Evolutionary conservation across 176 grass and related monocot genomes (phyloP), one percentile per base, ranked within the genome.

Genomic region (Pontederia paniculata): DNA sequence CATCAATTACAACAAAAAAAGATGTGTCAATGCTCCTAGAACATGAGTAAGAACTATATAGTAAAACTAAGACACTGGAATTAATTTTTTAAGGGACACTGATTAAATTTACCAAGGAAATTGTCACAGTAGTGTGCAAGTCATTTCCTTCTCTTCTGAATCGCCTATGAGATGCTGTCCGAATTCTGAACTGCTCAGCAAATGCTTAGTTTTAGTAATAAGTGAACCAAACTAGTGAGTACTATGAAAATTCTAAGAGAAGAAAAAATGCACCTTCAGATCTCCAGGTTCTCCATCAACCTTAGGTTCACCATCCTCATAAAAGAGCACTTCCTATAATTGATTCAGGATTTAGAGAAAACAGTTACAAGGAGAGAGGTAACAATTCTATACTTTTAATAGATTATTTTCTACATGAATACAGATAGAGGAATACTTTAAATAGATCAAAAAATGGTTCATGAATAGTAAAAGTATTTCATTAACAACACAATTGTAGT

Each of bases 301-400:
- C 72, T 98, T 98, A 61, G 94, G 94, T 61, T 98, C 94, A 10
- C 94, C 94, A 72, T 98, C 94, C 74, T 98, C 94, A 20, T 88
- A 98, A 64, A 98, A 98, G 59, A 69, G 73, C 63, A 98, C 73
- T 58, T 98, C 94, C 94, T 98, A 22, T 47, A 9, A 10, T 23
- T 3, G 11, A 12, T 47, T 21, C 18, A 10, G 16, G 19, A 21
- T 15, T 13, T 46, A 21, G 15, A 14, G 17, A 21, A 56, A n/a
- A 23, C 12, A 11, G 10, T 56, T 56, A 56, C 0, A 14, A 56
- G 14, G 12, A 2, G 4, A 21, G 2, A 56, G 23, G 21, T 22
- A 14, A 37, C 28, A 37, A 2, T 37, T 37, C 7, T 6, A 37
- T 37, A 37, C 28, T 37, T n/a, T 37, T 3, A 37, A 37, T 37